Evolutionary conservation across 2,329 filamentous ascomycete genomes (phyloP), one percentile per base, ranked within the genome.

Genomic region (Apiospora rasikravindrae): DNA sequence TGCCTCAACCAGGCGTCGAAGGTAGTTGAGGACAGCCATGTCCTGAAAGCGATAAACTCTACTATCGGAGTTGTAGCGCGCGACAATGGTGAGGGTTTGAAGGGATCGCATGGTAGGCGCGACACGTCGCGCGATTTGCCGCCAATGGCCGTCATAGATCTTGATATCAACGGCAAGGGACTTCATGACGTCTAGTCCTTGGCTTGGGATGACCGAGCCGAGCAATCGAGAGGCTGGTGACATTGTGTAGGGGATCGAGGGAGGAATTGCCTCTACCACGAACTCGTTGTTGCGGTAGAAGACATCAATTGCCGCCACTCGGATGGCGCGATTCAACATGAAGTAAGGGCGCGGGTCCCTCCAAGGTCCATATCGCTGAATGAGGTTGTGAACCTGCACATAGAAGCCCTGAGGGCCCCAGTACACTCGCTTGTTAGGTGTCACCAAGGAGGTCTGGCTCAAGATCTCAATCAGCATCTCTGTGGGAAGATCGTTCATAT

Each of bases 121-220:
- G 13, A 29, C 24, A 2, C 2, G 0, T 0, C 1, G 2, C 1
- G 14, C 24, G 51, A 57, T 24, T 1, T 13, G 13, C 1, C 13
- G 26, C 53, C 26, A 61, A 8, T 61, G 16, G 26, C 2, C 1
- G 53, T 61, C 53, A 5, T 33, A 11, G 6, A 33, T 8, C 2
- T 8, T 2, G 4, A 37, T 4, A 16, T 22, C 53, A 0, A 33
- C 2, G 0, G 16, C 4, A 11, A 61, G 26, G 7, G 6, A 2
- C 16, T 29, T 22, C 5, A 61, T 33, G 14, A 24, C 26, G 6
- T 1, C 29, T 1, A 61, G 26, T 1, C 5, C 53, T 10, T 33
- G 26, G 1, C 0, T 7, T 0, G 53, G 53, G 1, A 61, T 26
- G 7, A 61, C 33, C 2, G 14, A 7, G 26, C 10, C 7, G 0